Evolutionary conservation across 2,329 filamentous ascomycete genomes (phyloP).

Genomic region (Leptographium procerum): DNA sequence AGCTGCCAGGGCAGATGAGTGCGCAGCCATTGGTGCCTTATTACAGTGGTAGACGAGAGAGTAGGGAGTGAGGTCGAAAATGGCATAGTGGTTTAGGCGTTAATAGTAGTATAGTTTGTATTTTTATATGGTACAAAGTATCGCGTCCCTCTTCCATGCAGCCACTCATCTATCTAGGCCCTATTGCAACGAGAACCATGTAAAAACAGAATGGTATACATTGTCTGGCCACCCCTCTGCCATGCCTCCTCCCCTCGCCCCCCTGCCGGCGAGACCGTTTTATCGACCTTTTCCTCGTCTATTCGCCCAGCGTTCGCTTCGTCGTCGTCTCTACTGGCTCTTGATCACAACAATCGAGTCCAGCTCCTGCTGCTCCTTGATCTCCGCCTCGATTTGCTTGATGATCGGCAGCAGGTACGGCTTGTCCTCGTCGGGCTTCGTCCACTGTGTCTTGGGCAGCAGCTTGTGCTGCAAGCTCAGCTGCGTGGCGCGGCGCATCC

Average conservation of each 20-base stretch:
- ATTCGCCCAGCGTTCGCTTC: not conserved
- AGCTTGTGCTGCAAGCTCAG: slow-evolving; percentile 52
- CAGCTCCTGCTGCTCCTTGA: slow-evolving; percentile 39
- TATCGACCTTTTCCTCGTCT: not conserved
- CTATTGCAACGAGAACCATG: not conserved
- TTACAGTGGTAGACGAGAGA: not conserved
- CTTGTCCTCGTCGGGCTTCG: slow-evolving; percentile 43
- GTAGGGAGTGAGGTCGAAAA: not conserved
- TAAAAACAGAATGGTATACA: not conserved
- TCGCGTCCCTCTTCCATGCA: not conserved
- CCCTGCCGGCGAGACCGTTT: not conserved
- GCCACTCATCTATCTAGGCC: not conserved
- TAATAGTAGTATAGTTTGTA: not conserved
- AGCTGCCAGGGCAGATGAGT: no score
- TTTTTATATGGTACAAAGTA: slow-evolving; percentile 3
- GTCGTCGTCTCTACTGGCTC: slow-evolving; percentile 27
- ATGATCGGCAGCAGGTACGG: slow-evolving; percentile 45
- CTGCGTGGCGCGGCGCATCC: slow-evolving; percentile 90
- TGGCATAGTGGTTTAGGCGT: not conserved
- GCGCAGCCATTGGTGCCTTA: no score
- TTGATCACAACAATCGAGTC: slow-evolving; percentile 39
- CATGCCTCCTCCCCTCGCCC: not conserved
- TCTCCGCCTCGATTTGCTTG: slow-evolving; percentile 35
- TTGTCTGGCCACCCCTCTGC: not conserved
- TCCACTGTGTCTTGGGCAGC: slow-evolving; percentile 51